phyloP scores from a whole-genome alignment of 1,139 yeast genomes.

The Suhomyces coccinellae region DNA sequence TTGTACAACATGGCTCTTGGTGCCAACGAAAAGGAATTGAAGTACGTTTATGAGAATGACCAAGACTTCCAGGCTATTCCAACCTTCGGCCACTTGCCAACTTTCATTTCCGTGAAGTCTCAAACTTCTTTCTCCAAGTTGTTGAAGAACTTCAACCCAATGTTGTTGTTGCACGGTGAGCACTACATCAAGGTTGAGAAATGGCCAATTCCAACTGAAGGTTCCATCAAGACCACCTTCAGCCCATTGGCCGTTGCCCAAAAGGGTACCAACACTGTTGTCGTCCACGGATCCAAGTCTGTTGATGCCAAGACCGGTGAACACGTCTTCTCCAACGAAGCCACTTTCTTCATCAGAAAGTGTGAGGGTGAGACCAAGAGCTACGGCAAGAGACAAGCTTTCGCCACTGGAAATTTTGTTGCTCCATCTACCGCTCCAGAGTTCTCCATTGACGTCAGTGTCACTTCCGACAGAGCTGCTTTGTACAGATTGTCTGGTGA shows the following conservation, averaged over 20 bases:
- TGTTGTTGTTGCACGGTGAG: slow-evolving; percentile 91
- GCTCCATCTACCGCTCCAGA: slow-evolving; percentile 74
- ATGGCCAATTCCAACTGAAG: slow-evolving; percentile 80
- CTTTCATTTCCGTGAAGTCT: slow-evolving; percentile 52
- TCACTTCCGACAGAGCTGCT: slow-evolving; percentile 81
- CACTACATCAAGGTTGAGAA: slow-evolving; percentile 81
- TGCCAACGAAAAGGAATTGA: slow-evolving; percentile 73
- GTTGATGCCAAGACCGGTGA: slow-evolving; percentile 71
- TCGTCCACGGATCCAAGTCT: slow-evolving; percentile 74
- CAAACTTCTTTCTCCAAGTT: slow-evolving; percentile 54
- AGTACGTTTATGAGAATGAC: slow-evolving; percentile 78
- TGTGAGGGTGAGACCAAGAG: slow-evolving; percentile 64
- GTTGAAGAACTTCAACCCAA: slow-evolving; percentile 83
- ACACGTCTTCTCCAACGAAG: slow-evolving; percentile 74
- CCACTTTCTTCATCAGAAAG: slow-evolving; percentile 83
- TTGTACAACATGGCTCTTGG: slow-evolving; percentile 91
- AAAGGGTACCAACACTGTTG: slow-evolving; percentile 86
- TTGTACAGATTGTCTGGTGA: slow-evolving; percentile 92
- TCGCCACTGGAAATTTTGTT: slow-evolving; percentile 63
- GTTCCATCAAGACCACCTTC: slow-evolving; percentile 58
- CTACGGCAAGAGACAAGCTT: slow-evolving; percentile 50
- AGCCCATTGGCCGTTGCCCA: slow-evolving; percentile 74
- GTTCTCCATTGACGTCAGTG: slow-evolving; percentile 57
- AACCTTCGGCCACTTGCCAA: slow-evolving; percentile 86
- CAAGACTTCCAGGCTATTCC: slow-evolving; percentile 87